Evolutionary conservation across 2,329 filamentous ascomycete genomes (phyloP), one percentile per base, ranked within the genome.

Genomic region (Phialemonium atrogriseum): DNA sequence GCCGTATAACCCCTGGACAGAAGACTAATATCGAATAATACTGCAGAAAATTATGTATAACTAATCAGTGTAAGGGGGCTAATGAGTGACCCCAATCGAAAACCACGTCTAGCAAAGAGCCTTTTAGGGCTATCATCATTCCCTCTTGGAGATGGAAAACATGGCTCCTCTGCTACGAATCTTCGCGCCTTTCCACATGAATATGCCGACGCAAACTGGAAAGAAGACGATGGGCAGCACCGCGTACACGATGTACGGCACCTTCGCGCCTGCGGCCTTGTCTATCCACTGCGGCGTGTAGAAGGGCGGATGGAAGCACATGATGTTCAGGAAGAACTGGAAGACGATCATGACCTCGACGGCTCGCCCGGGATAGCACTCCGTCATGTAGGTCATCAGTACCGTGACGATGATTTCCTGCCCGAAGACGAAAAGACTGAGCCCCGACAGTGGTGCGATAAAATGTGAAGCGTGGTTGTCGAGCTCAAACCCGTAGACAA

Each of bases 291-390:
- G 31, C 10, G 38, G 40, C 26, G 34, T 39, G 36, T 38, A 42
- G 22, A 40, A 42, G 2, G 40, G 40, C 17, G 38, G 38, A 17
- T 37, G 38, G 27, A 34, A 42, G 17, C 32, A 37, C 38, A 42
- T 40, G 7, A 40, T 10, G 36, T 42, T 42, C 26, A 40, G 33
- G 27, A 38, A 40, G 35, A 38, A 40, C 30, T 42, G 38, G 32
- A 40, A 42, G 11, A 42, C 40, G 18, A 42, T 32, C 12, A 35
- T 25, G 10, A 38, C 33, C 32, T 42, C 40, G 32, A 35, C 40
- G 1, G 38, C 40, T 9, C 35, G 33, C 7, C 29, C 33, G 4
- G 38, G 40, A 22, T 42, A 42, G 35, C 35, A 40, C 30, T 42
- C 38, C 15, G 30, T 33, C 35, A 40, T 39, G 36, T 42, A 42